Conservation (phyloP, 257 asterid genomes). For the Jaltomata sinuosa region DNA sequence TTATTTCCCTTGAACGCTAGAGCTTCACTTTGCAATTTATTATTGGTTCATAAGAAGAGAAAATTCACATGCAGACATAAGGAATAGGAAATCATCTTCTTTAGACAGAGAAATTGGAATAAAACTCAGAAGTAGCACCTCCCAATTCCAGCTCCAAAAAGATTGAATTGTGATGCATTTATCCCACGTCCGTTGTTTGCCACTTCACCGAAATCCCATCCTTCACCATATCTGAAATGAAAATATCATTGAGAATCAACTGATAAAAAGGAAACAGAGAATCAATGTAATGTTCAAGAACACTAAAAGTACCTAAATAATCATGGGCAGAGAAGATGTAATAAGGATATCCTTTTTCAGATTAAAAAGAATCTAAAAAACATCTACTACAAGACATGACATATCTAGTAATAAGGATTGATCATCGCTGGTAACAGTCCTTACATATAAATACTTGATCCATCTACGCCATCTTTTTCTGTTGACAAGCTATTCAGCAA, state of each 20-base stretch:
- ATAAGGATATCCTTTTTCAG: not conserved
- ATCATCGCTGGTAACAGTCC: not conserved
- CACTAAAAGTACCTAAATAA: not conserved
- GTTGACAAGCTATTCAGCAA: constrained; percentile 52
- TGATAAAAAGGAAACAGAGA: not conserved
- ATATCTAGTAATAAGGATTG: not conserved
- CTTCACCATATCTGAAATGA: constrained; percentile 85
- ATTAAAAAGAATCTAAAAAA: not conserved
- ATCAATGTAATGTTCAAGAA: not conserved
- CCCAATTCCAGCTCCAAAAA: constrained; percentile 82
- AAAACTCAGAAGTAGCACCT: constrained; percentile 41
- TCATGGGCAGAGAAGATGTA: not conserved
- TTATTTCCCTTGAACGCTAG: not conserved
- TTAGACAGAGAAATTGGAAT: not conserved
- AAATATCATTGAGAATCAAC: not conserved
- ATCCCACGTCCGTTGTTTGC: constrained; percentile 81
- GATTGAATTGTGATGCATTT: constrained; percentile 84
- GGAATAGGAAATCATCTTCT: not conserved
- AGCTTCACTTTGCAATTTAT: not conserved
- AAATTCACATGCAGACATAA: not conserved
- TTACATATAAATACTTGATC: constrained; percentile 73
- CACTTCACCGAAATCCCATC: constrained; percentile 98
- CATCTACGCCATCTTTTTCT: constrained; percentile 69
- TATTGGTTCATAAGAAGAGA: not conserved
- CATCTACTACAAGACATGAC: not conserved